These are phyloP conservation scores for Fonsecaea nubica DNA, from an alignment of 2,329 filamentous ascomycete species.

Conservation along the genomic window DNA sequence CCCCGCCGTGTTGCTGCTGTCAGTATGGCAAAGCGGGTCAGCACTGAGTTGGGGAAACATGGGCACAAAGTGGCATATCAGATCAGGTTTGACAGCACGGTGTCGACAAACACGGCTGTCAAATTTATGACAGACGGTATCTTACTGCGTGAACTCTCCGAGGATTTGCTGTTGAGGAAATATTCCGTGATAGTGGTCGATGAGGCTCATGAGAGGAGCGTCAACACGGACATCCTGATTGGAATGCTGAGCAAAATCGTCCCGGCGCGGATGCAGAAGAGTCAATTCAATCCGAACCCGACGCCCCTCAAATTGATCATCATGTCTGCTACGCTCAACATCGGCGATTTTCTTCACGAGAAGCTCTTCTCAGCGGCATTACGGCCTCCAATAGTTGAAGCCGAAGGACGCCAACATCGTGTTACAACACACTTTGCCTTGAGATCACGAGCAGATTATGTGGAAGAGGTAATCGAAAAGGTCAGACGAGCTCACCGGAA, in stretches of 20 bases:
- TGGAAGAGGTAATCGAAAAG: constrained; percentile 88
- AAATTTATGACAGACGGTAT: constrained; percentile 99
- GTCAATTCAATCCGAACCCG: constrained; percentile 70
- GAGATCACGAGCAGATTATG: constrained; percentile 82
- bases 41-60: constrained; percentile 79
- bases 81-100: constrained; percentile 91
- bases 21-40: constrained; percentile 93
- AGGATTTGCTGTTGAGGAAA: constrained; percentile 84
- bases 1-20: constrained; percentile 93
- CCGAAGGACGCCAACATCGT: constrained; percentile 88
- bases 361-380: constrained; percentile 74
- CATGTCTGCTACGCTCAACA: constrained; percentile 94
- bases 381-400: constrained; percentile 79
- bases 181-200: constrained; percentile 96
- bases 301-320: constrained; percentile 91
- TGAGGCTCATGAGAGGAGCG: constrained; percentile 94
- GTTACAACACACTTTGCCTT: constrained; percentile 90
- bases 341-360: constrained; percentile 90
- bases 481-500: constrained; percentile 87
- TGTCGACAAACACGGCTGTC: constrained; percentile 79
- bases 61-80: constrained; percentile 85
- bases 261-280: constrained; percentile 77
- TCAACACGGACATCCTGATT: constrained; percentile 98
- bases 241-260: constrained; percentile 95
- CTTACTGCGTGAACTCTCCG: constrained; percentile 84